Evolutionary conservation across 805 yeast species (phyloP).

Genomic region (Saccharomycopsis fodiens): DNA sequence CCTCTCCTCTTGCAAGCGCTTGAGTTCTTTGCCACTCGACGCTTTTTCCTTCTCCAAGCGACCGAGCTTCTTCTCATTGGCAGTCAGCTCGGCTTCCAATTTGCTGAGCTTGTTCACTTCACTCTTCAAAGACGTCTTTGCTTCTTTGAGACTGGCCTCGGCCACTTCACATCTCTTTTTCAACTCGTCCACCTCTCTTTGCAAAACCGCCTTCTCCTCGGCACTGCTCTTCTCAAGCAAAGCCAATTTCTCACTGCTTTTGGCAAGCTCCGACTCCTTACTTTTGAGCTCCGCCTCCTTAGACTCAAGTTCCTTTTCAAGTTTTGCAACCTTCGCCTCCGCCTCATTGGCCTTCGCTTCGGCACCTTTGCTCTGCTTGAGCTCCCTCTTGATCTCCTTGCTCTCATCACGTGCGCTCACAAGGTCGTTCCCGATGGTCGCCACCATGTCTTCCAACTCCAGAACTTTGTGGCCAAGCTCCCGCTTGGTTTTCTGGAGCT

Average conservation of each 20-base stretch:
- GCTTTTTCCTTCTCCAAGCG: slow-evolving; percentile 14
- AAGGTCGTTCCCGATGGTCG: slow-evolving; percentile 69
- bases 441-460: slow-evolving; percentile 75
- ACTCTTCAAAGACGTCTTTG: background rate
- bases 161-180: slow-evolving; percentile 23
- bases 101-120: slow-evolving; percentile 25
- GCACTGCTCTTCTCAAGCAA: slow-evolving; percentile 22
- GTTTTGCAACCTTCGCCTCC: slow-evolving; percentile 16
- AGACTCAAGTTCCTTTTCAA: slow-evolving; percentile 18
- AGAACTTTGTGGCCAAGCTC: slow-evolving; percentile 26
- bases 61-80: slow-evolving; percentile 23
- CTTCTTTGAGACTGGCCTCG: slow-evolving; percentile 31
- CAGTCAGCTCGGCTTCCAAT: slow-evolving; percentile 25
- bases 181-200: slow-evolving; percentile 20
- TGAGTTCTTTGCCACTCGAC: slow-evolving; percentile 24
- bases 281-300: slow-evolving; percentile 17
- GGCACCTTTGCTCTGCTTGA: slow-evolving; percentile 20
- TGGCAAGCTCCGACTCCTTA: slow-evolving; percentile 22
- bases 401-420: slow-evolving; percentile 60
- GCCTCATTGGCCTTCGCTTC: slow-evolving; percentile 16
- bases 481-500: slow-evolving; percentile 2
- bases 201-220: slow-evolving; percentile 22
- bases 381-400: slow-evolving; percentile 27
- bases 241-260: slow-evolving; percentile 26
- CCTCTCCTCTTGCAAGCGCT: slow-evolving; percentile 27